Evolutionary conservation across 768 basidiomycete species (phyloP).

Genomic region (Phlegmacium glaucopus): DNA sequence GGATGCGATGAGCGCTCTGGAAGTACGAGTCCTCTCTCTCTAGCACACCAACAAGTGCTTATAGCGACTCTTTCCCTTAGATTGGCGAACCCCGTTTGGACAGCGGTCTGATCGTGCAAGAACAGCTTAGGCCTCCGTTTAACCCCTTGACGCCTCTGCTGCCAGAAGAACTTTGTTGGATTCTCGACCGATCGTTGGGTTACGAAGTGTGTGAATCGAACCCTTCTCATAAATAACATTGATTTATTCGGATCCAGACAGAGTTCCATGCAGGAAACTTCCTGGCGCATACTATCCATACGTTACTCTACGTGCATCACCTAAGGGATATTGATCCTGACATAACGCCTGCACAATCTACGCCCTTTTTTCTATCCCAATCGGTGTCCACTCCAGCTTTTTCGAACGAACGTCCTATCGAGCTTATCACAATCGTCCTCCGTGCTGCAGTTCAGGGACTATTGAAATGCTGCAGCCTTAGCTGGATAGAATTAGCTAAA

Average conservation of each 20-base stretch:
- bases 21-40: constrained; percentile 42
- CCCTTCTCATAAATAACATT: neutral
- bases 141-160: constrained; percentile 60
- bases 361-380: neutral
- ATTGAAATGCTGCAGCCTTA: constrained; percentile 78
- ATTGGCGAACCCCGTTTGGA: constrained; percentile 90
- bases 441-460: constrained; percentile 63
- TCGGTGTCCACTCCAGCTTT: neutral
- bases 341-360: constrained; percentile 5
- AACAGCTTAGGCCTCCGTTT: constrained; percentile 48
- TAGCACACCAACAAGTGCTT: neutral
- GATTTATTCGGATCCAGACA: constrained; percentile 48
- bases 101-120: constrained; percentile 58
- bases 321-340: constrained; percentile 61
- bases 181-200: constrained; percentile 72
- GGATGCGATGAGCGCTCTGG: constrained; percentile 94
- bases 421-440: constrained; percentile 67
- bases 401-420: constrained; percentile 40
- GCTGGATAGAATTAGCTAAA: constrained; percentile 79
- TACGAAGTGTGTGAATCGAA: constrained; percentile 59
- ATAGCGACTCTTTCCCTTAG: constrained; percentile 35
- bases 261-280: constrained; percentile 85
- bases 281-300: constrained; percentile 84
- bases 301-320: constrained; percentile 69
- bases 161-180: constrained; percentile 85